A percentile compares a stretch with the other conserved stretches of the same genome.
phyloP scores from a whole-genome alignment of 164 flowering plant genomes.

The Vitis rupestris region DNA sequence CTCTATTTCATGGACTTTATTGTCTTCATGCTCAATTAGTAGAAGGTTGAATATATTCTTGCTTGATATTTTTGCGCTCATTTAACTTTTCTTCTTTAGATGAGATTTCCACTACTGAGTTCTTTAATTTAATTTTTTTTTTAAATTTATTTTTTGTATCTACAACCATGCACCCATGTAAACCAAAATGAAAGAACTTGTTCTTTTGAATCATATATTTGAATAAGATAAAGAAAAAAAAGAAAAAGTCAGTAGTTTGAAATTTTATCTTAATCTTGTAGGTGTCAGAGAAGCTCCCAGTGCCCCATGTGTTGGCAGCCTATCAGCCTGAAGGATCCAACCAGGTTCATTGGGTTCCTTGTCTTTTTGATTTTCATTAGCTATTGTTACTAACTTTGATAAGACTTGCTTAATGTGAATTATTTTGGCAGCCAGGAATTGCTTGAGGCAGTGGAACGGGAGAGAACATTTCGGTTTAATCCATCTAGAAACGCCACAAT shows the following conservation, averaged over 20 bases:
- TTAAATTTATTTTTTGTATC: too few relatives aligned
- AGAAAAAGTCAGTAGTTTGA: not conserved
- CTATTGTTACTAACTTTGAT: not conserved
- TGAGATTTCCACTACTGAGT: too few relatives aligned
- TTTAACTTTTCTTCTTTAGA: too few relatives aligned
- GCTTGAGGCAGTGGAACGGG: slow-evolving; percentile 43
- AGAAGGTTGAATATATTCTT: too few relatives aligned
- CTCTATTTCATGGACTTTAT: too few relatives aligned
- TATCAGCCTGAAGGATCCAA: slow-evolving; percentile 41
- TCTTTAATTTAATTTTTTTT: too few relatives aligned
- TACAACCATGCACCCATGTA: too few relatives aligned
- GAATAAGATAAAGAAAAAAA: not conserved
- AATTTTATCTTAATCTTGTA: slow-evolving; percentile 10
- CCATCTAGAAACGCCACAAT: slow-evolving; percentile 36
- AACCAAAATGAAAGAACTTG: too few relatives aligned
- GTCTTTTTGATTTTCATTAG: not conserved
- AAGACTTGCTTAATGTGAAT: not conserved
- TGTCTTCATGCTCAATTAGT: too few relatives aligned
- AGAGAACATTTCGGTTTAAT: slow-evolving; percentile 32
- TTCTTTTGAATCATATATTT: not conserved
- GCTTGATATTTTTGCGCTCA: too few relatives aligned
- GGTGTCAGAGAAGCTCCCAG: slow-evolving; percentile 46
- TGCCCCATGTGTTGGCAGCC: slow-evolving; percentile 58
- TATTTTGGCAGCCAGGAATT: slow-evolving; percentile 40
- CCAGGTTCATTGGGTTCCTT: slow-evolving; percentile 20